Evolutionary conservation across 805 yeast species (phyloP).

Genomic region (Yamadazyma endophytica): DNA sequence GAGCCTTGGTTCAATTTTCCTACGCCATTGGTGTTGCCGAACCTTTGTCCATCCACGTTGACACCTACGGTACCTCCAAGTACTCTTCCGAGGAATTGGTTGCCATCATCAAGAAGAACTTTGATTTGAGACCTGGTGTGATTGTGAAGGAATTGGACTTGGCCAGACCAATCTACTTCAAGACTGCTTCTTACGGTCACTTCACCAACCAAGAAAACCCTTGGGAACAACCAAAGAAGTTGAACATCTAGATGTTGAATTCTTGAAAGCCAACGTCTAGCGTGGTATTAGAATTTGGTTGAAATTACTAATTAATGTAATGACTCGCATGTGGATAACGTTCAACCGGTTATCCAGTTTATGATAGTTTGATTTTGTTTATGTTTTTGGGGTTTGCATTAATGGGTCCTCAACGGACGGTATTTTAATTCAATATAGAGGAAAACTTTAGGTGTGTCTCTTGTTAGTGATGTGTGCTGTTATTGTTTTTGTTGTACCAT

Average conservation of each 20-base stretch:
- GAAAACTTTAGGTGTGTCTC: no score
- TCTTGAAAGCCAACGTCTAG: no score
- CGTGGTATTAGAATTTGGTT: conserved; percentile 7
- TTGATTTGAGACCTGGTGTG: conserved; percentile 99
- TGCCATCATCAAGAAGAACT: conserved; percentile 86
- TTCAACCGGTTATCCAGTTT: conserved; percentile 43
- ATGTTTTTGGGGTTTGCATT: conserved; percentile 38
- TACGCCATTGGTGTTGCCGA: conserved; percentile 99
- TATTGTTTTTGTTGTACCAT: no score
- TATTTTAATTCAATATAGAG: conserved; percentile 15
- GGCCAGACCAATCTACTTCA: conserved; percentile 98
- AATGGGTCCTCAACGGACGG: conserved; percentile 52
- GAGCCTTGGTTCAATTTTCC: conserved; percentile 97
- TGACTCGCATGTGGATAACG: conserved; percentile 36
- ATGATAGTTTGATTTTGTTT: conserved; percentile 13
- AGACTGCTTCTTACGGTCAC: conserved; percentile 99
- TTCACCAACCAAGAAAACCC: conserved; percentile 98
- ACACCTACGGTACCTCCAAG: conserved; percentile 96
- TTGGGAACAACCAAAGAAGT: conserved; percentile 95
- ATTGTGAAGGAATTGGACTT: conserved; percentile 93
- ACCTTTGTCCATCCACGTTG: conserved; percentile 96
- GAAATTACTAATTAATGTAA: conserved; percentile 37
- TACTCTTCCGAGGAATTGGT: conserved; percentile 87
- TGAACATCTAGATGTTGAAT: conserved; percentile 46
- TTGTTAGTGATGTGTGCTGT: no score